A percentile compares a stretch with the other conserved stretches of the same genome.
These are phyloP conservation scores for Russula sp. DNA, from an alignment of 768 basidiomycete genomes.

Conservation along the genomic window DNA sequence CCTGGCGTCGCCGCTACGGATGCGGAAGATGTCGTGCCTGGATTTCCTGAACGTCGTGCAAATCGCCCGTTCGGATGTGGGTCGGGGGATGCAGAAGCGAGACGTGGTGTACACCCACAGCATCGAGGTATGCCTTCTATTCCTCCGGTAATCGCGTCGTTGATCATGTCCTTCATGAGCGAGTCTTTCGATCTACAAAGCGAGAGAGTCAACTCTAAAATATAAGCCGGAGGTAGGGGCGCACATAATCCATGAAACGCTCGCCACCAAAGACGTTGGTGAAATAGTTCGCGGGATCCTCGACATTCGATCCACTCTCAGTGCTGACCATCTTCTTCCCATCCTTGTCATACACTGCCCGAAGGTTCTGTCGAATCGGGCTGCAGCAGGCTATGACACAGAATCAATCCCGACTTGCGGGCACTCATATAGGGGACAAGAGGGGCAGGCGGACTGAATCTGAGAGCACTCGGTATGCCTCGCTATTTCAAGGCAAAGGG, in stretches of 20 bases:
- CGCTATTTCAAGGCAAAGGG: constrained; percentile 45
- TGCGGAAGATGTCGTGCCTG: not conserved
- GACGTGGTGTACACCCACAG: constrained; percentile 32
- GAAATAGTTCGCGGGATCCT: constrained; percentile 93
- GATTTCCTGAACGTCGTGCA: not conserved
- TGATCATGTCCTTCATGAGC: constrained; percentile 90
- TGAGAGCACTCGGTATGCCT: constrained; percentile 92
- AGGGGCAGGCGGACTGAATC: constrained; percentile 54
- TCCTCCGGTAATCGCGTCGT: constrained; percentile 82
- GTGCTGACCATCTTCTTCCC: constrained; percentile 87
- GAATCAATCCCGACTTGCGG: not conserved
- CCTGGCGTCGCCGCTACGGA: constrained; percentile 4
- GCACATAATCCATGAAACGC: constrained; percentile 82
- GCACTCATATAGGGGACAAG: not conserved
- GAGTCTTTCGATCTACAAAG: constrained; percentile 85
- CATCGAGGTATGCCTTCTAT: constrained; percentile 66
- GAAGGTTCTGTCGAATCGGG: constrained; percentile 59
- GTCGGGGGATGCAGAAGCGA: constrained; percentile 7
- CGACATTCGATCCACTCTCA: constrained; percentile 74
- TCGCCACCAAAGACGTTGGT: constrained; percentile 96
- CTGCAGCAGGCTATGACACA: constrained; percentile 10
- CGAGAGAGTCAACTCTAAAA: constrained; percentile 14
- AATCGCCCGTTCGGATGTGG: constrained; percentile 8
- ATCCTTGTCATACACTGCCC: constrained; percentile 92
- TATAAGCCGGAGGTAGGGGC: constrained; percentile 34